phyloP scores from a whole-genome alignment of 768 basidiomycete species.

The Tricholoma hemisulphureum region DNA sequence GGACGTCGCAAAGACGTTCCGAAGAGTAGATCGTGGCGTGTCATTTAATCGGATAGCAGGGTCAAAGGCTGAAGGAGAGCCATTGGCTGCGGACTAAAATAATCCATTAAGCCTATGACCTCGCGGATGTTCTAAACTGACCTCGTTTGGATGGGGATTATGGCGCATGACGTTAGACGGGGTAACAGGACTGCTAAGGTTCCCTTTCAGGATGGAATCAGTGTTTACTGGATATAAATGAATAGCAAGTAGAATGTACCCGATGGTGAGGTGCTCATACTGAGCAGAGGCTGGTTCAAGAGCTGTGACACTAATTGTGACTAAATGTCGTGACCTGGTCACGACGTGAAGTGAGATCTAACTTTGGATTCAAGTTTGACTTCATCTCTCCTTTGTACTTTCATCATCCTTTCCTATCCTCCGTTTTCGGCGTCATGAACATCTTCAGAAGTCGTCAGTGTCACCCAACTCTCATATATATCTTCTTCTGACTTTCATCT shows the following conservation, averaged over 20 bases:
- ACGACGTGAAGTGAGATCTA: constrained; percentile 34
- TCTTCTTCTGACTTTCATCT: constrained; percentile 17
- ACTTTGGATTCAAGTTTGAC: constrained; percentile 8
- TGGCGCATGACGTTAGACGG: not conserved
- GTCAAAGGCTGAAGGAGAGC: constrained; percentile 30
- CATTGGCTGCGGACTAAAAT: constrained; percentile 22
- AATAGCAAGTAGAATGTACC: too few species aligned
- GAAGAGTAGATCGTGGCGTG: constrained; percentile 31
- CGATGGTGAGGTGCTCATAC: too few species aligned
- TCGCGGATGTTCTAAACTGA: not conserved
- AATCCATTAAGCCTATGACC: not conserved
- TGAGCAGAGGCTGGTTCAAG: too few species aligned
- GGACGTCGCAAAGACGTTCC: constrained; percentile 28
- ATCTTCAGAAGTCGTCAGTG: constrained; percentile 78
- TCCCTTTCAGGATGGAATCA: not conserved
- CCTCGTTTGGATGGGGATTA: not conserved
- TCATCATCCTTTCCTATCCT: constrained; percentile 6
- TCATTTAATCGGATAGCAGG: constrained; percentile 20
- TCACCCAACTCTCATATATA: constrained; percentile 6
- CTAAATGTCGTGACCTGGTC: constrained; percentile 35
- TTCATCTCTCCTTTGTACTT: constrained; percentile 15
- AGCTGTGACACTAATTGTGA: constrained; percentile 12
- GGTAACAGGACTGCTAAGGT: not conserved
- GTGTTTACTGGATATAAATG: not conserved
- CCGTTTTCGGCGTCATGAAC: constrained; percentile 54